Conservation (phyloP, 176 grass and related monocot genomes). For the Musa troglodytarum region DNA sequence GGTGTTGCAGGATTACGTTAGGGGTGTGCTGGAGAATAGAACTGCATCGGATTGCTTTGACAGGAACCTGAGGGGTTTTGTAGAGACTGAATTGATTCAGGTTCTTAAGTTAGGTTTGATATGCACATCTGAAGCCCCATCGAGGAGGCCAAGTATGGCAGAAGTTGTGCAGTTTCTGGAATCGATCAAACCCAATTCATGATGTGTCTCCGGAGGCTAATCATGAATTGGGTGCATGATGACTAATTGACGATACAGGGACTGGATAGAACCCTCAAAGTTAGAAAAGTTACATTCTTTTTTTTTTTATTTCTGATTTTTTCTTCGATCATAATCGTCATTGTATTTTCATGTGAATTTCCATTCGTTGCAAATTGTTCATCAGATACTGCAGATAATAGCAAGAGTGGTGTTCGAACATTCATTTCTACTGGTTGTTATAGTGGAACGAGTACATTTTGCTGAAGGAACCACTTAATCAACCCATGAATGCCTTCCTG, state of each 20-base stretch:
- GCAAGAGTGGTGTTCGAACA: no score
- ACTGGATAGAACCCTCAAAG: slow-evolving; percentile 15
- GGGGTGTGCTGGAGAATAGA: slow-evolving; percentile 67
- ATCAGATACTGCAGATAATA: neutral
- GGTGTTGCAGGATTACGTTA: slow-evolving; percentile 70
- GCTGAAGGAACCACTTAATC: neutral
- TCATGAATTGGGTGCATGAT: slow-evolving; percentile 4
- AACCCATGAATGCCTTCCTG: neutral
- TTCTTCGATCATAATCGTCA: slow-evolving; percentile 28
- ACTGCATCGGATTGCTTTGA: slow-evolving; percentile 72
- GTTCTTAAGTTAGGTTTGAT: slow-evolving; percentile 90
- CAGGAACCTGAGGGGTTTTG: slow-evolving; percentile 48
- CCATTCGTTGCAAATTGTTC: neutral
- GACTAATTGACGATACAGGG: slow-evolving; percentile 17
- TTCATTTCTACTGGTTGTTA: neutral
- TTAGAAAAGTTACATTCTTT: slow-evolving; percentile 40
- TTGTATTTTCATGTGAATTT: slow-evolving; percentile 42
- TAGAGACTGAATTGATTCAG: slow-evolving; percentile 80
- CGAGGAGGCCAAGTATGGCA: slow-evolving; percentile 77
- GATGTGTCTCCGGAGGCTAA: slow-evolving; percentile 10
- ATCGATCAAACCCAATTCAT: slow-evolving; percentile 68
- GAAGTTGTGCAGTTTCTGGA: slow-evolving; percentile 99
- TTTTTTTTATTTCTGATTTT: slow-evolving; percentile 23
- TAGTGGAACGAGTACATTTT: neutral
- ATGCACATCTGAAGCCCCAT: slow-evolving; percentile 73